Evolutionary conservation across 2,329 filamentous ascomycete species (phyloP), one percentile per base, ranked within the genome.

Genomic region (Claviceps fusiformis): DNA sequence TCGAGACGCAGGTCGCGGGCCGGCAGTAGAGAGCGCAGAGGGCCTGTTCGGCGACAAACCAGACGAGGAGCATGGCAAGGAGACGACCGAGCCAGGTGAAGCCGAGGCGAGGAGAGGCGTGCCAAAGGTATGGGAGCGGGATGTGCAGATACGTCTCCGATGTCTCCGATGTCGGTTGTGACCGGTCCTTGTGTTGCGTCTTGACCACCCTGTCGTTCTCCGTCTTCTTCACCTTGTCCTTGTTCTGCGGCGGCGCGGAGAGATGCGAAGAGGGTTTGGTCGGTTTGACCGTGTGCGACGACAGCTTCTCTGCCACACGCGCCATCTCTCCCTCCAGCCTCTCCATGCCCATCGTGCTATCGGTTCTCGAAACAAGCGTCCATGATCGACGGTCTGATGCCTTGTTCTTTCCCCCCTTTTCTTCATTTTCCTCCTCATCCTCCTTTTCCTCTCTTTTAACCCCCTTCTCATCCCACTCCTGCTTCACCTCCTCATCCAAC

Each of bases 11-110:
- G 37, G 71, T 71, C n/a, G 68, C 63, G 2, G 79, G 78, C 17
- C 75, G 75, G 62, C 79, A 82, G 66, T 77, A 84, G 7, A 68
- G 59, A 44, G 64, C 68, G 64, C 79, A 84, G 69, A 79, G 77
- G 31, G 68, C 63, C 0, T 71, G 71, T 63, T 85, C 82, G n/a
- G 73, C 64, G 5, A 71, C 62, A 55, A 76, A 78, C 81, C 81
- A 85, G n/a, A 75, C 52, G 0, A 69, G 64, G 9, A 77, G 45
- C 3, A 76, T 39, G 15, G 76, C 60, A n/a, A 74, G 53, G 3
- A 76, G 6, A 24, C 77, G 55, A 2, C 79, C 79, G 13, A 81
- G 62, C 3, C 71, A 60, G 1, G 78, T 81, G 29, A 79, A 67
- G 51, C 68, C 72, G 59, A 78, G 75, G 5, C 60, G 67, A 0